Percentiles rank a stretch among this genome's conserved stretches.
phyloP scores from a whole-genome alignment of 441 rosid species.

The Populus tomentosa region DNA sequence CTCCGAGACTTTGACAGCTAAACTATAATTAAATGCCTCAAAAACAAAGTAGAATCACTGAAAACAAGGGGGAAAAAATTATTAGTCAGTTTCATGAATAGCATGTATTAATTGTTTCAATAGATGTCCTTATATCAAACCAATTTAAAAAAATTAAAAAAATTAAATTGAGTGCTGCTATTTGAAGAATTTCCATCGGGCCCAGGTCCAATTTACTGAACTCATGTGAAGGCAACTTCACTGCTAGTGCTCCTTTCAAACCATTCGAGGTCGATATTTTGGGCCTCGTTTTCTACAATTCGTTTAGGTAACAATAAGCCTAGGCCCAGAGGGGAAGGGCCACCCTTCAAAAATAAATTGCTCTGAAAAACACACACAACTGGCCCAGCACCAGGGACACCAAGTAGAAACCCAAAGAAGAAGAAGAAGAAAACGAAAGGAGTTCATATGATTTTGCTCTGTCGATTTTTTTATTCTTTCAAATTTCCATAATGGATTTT shows the following conservation, averaged over 20 bases:
- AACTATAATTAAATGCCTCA: background rate
- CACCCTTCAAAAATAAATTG: background rate
- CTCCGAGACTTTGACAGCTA: background rate
- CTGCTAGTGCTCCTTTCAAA: background rate
- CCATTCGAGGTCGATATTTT: background rate
- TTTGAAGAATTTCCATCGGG: background rate
- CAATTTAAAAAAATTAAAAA: no score
- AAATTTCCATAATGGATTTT: background rate
- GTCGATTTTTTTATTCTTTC: background rate
- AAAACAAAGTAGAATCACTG: background rate
- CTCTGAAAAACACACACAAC: background rate
- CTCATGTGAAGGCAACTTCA: background rate
- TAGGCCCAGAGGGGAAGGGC: background rate
- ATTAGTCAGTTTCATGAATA: background rate
- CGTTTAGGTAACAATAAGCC: background rate
- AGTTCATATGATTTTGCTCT: background rate
- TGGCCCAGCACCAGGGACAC: background rate
- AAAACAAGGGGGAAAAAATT: fast-evolving
- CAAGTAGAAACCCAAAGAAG: background rate
- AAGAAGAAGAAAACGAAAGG: background rate
- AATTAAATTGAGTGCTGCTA: no score
- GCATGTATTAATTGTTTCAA: no score
- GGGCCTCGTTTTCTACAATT: background rate
- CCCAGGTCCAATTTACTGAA: background rate
- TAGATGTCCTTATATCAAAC: no score